Evolutionary conservation across 2,329 filamentous ascomycete genomes (phyloP).

Genomic region (Metarhizium robertsii): DNA sequence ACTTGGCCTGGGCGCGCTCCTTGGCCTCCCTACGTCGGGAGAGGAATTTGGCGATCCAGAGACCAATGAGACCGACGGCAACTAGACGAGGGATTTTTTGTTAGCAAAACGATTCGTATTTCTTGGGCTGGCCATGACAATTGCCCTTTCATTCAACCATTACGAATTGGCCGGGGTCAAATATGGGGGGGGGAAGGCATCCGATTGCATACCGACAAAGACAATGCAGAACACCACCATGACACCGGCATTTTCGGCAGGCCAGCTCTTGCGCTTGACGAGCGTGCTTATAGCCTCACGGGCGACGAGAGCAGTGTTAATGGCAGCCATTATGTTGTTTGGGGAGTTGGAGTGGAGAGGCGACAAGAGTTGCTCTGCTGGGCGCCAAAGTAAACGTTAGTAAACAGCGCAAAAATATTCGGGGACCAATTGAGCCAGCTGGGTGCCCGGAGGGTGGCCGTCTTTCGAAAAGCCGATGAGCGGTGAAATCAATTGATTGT

Average conservation of each 20-base stretch:
- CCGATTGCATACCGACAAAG: constrained; percentile 23
- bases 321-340: constrained; percentile 30
- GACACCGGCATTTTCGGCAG: constrained; percentile 28
- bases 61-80: constrained; percentile 19
- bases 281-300: constrained; percentile 28
- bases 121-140: too few species aligned
- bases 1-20: constrained; percentile 19
- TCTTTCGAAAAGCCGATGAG: too few species aligned
- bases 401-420: neutral
- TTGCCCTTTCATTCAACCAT: neutral
- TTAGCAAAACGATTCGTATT: neutral
- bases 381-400: neutral
- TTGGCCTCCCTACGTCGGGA: constrained; percentile 18
- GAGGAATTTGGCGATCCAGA: constrained; percentile 23
- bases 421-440: too few species aligned
- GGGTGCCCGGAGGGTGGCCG: too few species aligned
- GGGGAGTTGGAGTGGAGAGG: constrained; percentile 12
- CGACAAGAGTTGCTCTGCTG: neutral
- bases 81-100: constrained; percentile 17
- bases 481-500: too few species aligned
- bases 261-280: constrained; percentile 32
- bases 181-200: neutral
- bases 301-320: constrained; percentile 24
- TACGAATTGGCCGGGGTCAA: neutral
- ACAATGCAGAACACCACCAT: constrained; percentile 35